These are phyloP conservation scores for Microdochium bolleyi DNA, from an alignment of 2,329 filamentous ascomycete species.

Conservation along the genomic window DNA sequence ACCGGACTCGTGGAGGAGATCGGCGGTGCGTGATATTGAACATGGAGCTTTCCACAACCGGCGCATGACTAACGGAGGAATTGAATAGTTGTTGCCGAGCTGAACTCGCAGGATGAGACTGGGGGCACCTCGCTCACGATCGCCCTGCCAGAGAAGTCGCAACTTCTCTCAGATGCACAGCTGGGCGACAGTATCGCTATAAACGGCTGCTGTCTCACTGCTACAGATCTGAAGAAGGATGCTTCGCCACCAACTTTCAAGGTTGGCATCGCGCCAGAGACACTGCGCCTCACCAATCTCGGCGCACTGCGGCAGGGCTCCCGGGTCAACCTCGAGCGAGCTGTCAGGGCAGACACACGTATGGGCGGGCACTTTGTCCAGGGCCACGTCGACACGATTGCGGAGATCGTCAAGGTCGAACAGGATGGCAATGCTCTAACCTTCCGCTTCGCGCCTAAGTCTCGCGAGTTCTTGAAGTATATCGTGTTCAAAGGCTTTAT, in stretches of 20 bases:
- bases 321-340: constrained; percentile 86
- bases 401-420: constrained; percentile 62
- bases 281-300: constrained; percentile 91
- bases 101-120: constrained; percentile 73
- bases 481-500: constrained; percentile 96
- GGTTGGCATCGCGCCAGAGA: constrained; percentile 91
- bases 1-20: constrained; percentile 91
- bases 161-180: constrained; percentile 76
- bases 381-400: constrained; percentile 90
- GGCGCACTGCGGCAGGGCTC: constrained; percentile 59
- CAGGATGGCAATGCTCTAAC: constrained; percentile 87
- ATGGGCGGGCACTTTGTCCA: constrained; percentile 99
- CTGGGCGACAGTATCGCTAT: constrained; percentile 91
- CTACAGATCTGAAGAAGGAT: constrained; percentile 58
- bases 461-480: constrained; percentile 67
- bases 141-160: constrained; percentile 53
- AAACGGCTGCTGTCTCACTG: constrained; percentile 93
- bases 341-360: constrained; percentile 81
- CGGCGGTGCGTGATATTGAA: constrained; percentile 57
- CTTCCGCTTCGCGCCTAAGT: constrained; percentile 70
- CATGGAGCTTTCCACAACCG: constrained; percentile 11
- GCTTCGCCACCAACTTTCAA: constrained; percentile 55
- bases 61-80: constrained; percentile 3
- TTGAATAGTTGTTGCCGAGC: constrained; percentile 66
- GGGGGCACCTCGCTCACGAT: constrained; percentile 90